These are phyloP conservation scores for Erucastrum elatum DNA, from an alignment of 345 rosid genomes.

Conservation along the genomic window DNA sequence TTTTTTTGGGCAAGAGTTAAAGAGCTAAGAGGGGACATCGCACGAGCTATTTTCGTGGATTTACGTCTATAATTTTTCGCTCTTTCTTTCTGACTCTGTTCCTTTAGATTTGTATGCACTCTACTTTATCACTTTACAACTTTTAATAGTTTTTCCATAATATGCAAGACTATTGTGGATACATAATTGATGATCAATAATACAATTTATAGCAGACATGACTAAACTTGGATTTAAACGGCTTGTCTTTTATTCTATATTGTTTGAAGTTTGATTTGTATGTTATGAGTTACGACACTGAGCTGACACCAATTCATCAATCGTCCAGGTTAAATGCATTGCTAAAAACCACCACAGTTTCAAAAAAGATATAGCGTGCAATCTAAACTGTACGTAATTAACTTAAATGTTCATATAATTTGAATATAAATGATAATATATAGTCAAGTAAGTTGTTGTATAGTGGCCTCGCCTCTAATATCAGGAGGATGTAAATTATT, in stretches of 20 bases:
- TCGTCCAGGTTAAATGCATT: conserved; percentile 34
- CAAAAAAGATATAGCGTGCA: background rate
- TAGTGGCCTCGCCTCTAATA: background rate
- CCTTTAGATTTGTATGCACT: conserved; percentile 23
- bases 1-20: too few species aligned
- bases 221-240: conserved; percentile 29
- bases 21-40: conserved; percentile 26
- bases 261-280: conserved; percentile 29
- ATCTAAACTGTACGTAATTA: background rate
- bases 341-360: background rate
- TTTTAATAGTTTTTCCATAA: conserved; percentile 10
- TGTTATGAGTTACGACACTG: conserved; percentile 14
- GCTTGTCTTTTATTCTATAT: conserved; percentile 19
- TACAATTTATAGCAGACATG: conserved; percentile 27
- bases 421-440: background rate
- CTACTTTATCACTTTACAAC: background rate
- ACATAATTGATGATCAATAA: conserved; percentile 42
- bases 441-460: background rate
- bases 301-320: conserved; percentile 8
- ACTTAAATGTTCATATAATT: background rate
- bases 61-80: conserved; percentile 10
- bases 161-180: conserved; percentile 25
- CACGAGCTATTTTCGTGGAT: conserved; percentile 28
- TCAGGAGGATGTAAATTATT: background rate
- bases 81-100: conserved; percentile 27